Evolutionary conservation across 345 rosid genomes (phyloP), one percentile per base, ranked within the genome.

Genomic region (Ceriops tagal): DNA sequence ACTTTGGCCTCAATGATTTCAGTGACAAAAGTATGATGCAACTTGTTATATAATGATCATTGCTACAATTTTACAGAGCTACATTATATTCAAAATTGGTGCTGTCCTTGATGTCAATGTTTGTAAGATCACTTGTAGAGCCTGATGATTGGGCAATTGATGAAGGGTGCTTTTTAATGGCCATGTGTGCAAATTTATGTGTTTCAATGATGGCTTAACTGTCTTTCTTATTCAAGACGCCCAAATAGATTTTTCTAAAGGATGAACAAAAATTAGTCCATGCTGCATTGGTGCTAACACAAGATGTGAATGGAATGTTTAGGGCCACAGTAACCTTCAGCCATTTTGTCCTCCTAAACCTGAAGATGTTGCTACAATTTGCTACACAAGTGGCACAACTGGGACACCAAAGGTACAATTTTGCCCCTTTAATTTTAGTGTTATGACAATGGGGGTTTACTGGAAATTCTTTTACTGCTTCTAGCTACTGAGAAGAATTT

Each of bases 351-450:
- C 95, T 39, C 96, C 98, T 49, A 86, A 82, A 65, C 92, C 96
- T 63, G 91, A 85, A 65, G 91, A 89, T 83, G 61, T 85, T 83
- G 97, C 97, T 43, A 93, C 98, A 35, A 88, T 91, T 74, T 93
- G 99, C 86, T 88, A 95, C 73, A 95, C 99, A 10, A 95, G 99
- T 73, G 99, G 99, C 69, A 95, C 99, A 68, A 95, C 99, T 52
- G 99, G 99, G 68, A 90, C 88, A 53, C 99, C 99, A 66, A 95
- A 95, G 97, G 99, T 95, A 82, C 49, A 61, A 0, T 67, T 69
- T 67, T 60, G 58, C 67, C 64, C 51, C 37, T 28, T 67, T 51
- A 67, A 62, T 62, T 73, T 73, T 35, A 39, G 60, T 56, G 67
- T 64, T 70, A 57, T 34, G 69, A 68, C 63, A 28, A 39, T 30